phyloP scores from a whole-genome alignment of 1,139 yeast genomes.

The Lodderomyces margitis region DNA sequence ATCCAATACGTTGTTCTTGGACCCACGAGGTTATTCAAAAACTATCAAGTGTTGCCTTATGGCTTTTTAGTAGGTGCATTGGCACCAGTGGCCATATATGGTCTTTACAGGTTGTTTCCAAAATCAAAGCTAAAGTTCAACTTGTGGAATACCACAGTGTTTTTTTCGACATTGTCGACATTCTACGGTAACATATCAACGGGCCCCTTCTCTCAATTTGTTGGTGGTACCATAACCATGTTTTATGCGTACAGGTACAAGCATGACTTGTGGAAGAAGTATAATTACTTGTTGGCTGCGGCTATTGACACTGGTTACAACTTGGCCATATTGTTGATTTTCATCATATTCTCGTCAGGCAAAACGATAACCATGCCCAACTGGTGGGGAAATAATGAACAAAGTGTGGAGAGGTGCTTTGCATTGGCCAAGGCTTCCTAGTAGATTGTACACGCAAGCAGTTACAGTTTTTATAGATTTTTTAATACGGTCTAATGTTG shows the following conservation, averaged over 20 bases:
- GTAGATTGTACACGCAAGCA: not conserved
- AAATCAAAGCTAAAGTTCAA: slow-evolving; percentile 26
- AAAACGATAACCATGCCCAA: slow-evolving; percentile 33
- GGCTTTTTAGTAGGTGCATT: slow-evolving; percentile 44
- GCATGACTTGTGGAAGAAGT: slow-evolving; percentile 40
- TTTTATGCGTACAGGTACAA: slow-evolving; percentile 39
- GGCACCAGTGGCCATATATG: slow-evolving; percentile 35
- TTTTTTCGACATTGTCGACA: slow-evolving; percentile 46
- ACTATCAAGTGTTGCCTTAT: slow-evolving; percentile 41
- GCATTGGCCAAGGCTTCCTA: slow-evolving; percentile 14
- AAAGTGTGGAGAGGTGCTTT: slow-evolving; percentile 47
- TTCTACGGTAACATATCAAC: slow-evolving; percentile 54
- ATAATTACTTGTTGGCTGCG: slow-evolving; percentile 49
- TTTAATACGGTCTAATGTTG: not conserved
- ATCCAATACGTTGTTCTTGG: slow-evolving; percentile 52
- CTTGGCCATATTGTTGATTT: slow-evolving; percentile 37
- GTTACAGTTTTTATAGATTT: not conserved
- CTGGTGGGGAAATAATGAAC: slow-evolving; percentile 51
- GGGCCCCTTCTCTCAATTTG: slow-evolving; percentile 46
- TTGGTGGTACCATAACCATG: slow-evolving; percentile 50
- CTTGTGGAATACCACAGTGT: slow-evolving; percentile 49
- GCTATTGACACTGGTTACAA: slow-evolving; percentile 53
- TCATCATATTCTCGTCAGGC: slow-evolving; percentile 36
- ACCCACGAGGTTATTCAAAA: slow-evolving; percentile 39
- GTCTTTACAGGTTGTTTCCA: slow-evolving; percentile 26